Evolutionary conservation across 2,329 filamentous ascomycete species (phyloP).

Genomic region (Knoxdaviesia capensis): DNA sequence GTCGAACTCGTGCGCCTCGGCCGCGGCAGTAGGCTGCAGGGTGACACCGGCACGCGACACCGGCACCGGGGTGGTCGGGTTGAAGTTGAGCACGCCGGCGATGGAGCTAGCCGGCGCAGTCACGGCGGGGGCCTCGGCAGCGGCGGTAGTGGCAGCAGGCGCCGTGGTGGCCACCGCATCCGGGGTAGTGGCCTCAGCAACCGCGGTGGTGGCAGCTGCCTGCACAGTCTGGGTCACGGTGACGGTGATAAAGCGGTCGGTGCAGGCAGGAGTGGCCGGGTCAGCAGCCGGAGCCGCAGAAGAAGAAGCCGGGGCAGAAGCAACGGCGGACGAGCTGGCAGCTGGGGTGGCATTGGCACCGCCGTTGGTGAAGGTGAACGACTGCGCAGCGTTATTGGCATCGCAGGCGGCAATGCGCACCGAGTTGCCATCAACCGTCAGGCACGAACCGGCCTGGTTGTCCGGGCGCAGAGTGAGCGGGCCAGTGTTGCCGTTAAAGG

Average conservation of each 20-base stretch:
- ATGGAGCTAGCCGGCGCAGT: slow-evolving; percentile 1
- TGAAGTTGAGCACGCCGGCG: slow-evolving; percentile 12
- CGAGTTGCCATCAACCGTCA: slow-evolving; percentile 20
- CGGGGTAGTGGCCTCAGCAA: neutral
- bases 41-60: slow-evolving; percentile 29
- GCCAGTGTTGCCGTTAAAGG: slow-evolving; percentile 19
- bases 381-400: slow-evolving; percentile 18
- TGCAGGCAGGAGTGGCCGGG: neutral
- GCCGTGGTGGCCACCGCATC: neutral
- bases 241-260: neutral
- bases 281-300: neutral
- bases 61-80: slow-evolving; percentile 21
- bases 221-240: slow-evolving; percentile 1
- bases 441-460: slow-evolving; percentile 24
- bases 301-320: neutral
- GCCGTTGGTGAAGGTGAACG: slow-evolving; percentile 14
- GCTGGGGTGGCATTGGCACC: neutral
- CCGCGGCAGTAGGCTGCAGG: slow-evolving; percentile 26
- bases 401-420: slow-evolving; percentile 23
- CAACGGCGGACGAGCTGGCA: neutral
- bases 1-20: slow-evolving; percentile 26
- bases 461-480: slow-evolving; percentile 22
- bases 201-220: neutral
- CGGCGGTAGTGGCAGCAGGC: slow-evolving; percentile 1
- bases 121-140: slow-evolving; percentile 1